These are phyloP conservation scores for Rhododendron simsii DNA, from an alignment of 148 eudicot genomes.

Conservation along the genomic window DNA sequence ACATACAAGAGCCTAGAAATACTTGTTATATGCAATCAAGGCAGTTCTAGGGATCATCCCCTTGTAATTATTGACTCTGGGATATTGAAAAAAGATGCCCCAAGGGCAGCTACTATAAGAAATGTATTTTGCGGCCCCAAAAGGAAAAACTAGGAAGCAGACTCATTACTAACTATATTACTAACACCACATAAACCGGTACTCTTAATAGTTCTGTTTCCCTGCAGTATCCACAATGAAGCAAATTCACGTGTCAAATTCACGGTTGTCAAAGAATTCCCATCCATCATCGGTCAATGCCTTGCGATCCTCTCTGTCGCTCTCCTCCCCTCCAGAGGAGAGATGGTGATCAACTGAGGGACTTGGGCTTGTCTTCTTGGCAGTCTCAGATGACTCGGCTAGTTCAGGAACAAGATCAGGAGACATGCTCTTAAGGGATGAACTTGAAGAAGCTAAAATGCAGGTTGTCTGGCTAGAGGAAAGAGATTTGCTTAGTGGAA, in stretches of 20 bases:
- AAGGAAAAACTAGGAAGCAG: not conserved
- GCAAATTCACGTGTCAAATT: not conserved
- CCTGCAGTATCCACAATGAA: not conserved
- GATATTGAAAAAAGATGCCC: not conserved
- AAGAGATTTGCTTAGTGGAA: constrained; percentile 50
- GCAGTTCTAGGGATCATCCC: not conserved
- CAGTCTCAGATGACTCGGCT: constrained; percentile 17
- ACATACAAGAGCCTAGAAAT: not conserved
- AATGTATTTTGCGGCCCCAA: not conserved
- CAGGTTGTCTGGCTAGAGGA: constrained; percentile 49
- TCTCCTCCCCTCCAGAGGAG: constrained; percentile 13
- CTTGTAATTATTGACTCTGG: not conserved
- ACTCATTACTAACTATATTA: not conserved
- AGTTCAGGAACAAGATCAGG: constrained; percentile 31
- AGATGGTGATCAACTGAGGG: constrained; percentile 23
- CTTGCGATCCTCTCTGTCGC: constrained; percentile 8
- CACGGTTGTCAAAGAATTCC: constrained; percentile 50
- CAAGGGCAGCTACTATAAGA: not conserved
- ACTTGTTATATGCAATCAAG: not conserved
- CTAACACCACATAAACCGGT: not conserved
- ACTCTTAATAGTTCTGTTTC: not conserved
- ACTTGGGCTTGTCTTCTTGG: constrained; percentile 9
- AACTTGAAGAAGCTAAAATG: constrained; percentile 52
- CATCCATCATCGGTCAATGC: constrained; percentile 60
- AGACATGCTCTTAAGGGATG: constrained; percentile 32